These are phyloP conservation scores for Solanum clarkiae DNA, from an alignment of 257 asterid species.

Conservation along the genomic window DNA sequence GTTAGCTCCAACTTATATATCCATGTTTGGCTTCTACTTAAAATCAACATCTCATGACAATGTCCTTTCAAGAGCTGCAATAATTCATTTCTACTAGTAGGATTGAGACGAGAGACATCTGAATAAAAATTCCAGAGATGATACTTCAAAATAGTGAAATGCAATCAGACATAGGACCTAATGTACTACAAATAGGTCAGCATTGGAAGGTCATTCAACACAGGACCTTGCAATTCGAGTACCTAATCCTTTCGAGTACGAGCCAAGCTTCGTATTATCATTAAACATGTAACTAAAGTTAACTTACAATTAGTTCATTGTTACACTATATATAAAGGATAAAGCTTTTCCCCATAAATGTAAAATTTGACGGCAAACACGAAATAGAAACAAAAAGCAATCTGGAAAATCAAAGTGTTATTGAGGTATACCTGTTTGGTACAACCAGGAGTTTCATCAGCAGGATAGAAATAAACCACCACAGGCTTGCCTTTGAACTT, in stretches of 20 bases:
- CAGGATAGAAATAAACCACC: slow-evolving; percentile 94
- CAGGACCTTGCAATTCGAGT: neutral
- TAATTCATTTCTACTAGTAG: neutral
- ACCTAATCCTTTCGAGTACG: neutral
- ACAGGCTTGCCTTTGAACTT: slow-evolving; percentile 92
- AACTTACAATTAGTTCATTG: neutral
- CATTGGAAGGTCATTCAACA: neutral
- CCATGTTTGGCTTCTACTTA: neutral
- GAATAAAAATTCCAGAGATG: neutral
- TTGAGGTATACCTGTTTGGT: slow-evolving; percentile 62
- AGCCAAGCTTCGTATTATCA: neutral
- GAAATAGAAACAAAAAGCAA: neutral
- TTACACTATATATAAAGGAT: neutral
- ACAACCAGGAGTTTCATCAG: slow-evolving; percentile 95
- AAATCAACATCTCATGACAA: neutral
- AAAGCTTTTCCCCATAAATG: neutral
- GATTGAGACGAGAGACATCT: neutral
- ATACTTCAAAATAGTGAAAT: neutral
- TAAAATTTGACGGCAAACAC: neutral
- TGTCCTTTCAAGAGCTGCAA: neutral
- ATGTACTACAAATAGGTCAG: neutral
- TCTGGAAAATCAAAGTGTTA: neutral
- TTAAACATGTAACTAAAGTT: neutral
- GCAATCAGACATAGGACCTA: neutral
- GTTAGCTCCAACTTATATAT: neutral